These are phyloP conservation scores for Psophocarpus tetragonolobus DNA, from an alignment of 306 rosid genomes.

Conservation along the genomic window DNA sequence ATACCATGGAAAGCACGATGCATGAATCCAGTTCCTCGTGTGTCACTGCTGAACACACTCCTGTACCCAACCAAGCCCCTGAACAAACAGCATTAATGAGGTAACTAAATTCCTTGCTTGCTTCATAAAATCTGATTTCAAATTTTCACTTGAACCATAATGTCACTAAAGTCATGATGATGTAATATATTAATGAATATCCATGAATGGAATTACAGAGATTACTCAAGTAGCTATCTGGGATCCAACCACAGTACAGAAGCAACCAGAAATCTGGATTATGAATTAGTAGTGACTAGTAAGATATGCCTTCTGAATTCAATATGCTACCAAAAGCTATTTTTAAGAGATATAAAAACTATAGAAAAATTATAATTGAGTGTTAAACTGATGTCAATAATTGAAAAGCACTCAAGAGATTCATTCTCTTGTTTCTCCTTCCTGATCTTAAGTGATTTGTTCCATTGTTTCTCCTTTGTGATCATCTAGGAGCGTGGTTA, in stretches of 20 bases:
- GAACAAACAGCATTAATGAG: conserved; percentile 39
- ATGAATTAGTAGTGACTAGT: not conserved
- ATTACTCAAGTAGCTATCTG: conserved; percentile 16
- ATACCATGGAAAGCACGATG: conserved; percentile 95
- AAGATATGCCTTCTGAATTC: not conserved
- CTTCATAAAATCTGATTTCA: conserved; percentile 27
- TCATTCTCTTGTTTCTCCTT: not conserved
- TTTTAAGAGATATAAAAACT: not conserved
- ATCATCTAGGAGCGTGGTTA: not conserved
- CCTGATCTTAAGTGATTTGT: not conserved
- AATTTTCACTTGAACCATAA: conserved; percentile 2
- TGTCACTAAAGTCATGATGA: not conserved
- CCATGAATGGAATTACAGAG: not conserved
- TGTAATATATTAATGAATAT: not conserved
- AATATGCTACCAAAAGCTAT: not conserved
- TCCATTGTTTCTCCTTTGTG: not conserved
- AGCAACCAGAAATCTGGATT: conserved; percentile 1
- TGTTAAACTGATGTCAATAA: not conserved
- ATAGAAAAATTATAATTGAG: not conserved
- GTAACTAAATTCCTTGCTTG: conserved; percentile 19
- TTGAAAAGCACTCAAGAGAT: not conserved
- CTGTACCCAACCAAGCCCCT: conserved; percentile 99
- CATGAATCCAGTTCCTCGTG: conserved; percentile 99
- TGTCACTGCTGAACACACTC: conserved; percentile 96
- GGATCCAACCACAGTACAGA: conserved; percentile 13